Evolutionary conservation across 805 yeast genomes (phyloP).

Genomic region (Metschnikowia borealis): DNA sequence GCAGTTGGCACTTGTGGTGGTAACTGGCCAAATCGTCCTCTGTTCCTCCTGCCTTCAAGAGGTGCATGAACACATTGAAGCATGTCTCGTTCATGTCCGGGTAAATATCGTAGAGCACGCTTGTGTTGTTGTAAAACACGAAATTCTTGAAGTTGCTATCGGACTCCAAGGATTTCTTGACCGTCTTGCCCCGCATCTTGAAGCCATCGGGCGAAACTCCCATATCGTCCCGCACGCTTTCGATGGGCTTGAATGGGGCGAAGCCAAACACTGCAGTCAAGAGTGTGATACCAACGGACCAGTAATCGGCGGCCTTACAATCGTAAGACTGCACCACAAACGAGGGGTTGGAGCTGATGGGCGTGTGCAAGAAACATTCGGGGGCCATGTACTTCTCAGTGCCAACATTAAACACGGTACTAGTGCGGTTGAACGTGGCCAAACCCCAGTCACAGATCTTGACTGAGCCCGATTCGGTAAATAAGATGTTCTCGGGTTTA

Average conservation of each 20-base stretch:
- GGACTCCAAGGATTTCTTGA: constrained; percentile 17
- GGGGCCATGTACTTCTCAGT: constrained; percentile 63
- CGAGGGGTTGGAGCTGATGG: constrained; percentile 6
- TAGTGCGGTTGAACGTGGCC: constrained; percentile 36
- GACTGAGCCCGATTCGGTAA: constrained; percentile 47
- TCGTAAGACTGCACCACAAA: constrained; percentile 27
- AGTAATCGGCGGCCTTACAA: constrained; percentile 46
- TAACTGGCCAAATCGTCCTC: constrained; percentile 29
- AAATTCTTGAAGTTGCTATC: constrained; percentile 46
- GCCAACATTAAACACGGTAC: constrained; percentile 43
- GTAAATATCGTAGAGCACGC: constrained; percentile 47
- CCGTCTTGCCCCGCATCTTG: constrained; percentile 6
- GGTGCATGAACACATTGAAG: constrained; percentile 38
- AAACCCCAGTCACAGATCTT: constrained; percentile 77
- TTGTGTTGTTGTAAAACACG: constrained; percentile 32
- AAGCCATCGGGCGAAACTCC: constrained; percentile 10
- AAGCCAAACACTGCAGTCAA: constrained; percentile 49
- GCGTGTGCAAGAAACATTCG: constrained; percentile 33
- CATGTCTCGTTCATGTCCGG: constrained; percentile 43
- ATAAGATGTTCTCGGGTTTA: constrained; percentile 67
- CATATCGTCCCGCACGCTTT: constrained; percentile 3
- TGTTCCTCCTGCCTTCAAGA: constrained; percentile 35
- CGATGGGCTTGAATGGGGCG: constrained; percentile 45
- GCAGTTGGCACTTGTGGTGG: constrained; percentile 21
- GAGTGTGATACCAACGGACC: constrained; percentile 53